Base-by-base conservation (phyloP, 192 early-diverging fungal genomes). In the Lobosporangium transversale region DNA sequence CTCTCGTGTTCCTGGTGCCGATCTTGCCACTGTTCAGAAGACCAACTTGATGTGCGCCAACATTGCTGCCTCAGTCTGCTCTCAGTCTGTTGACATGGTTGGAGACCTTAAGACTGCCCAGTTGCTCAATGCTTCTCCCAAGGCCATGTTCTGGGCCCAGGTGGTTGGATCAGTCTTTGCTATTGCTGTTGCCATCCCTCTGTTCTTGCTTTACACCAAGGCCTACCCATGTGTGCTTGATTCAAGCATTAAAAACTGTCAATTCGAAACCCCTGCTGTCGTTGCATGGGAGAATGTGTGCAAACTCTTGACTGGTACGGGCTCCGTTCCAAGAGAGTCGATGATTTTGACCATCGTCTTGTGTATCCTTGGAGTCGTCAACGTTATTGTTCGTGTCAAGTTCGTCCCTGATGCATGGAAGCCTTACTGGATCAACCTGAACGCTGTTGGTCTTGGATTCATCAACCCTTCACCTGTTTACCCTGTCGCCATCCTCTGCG, bases 41-140 rank as follows among this genome's bases (percentile, higher is more conserved):
- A 78, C 68, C 74, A 89, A 89, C 68, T 70, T 89, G 53, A 74
- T 86, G 65, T 81, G 85, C 59, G 88, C 87, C 84, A 80, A 84
- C 84, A 79, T 89, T 61, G 68, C 84, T 53, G 81, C 81, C n/a
- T 70, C 80, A 2, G 87, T 81, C 32, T 84, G 88, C 62, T 60
- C 71, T 31, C 86, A 89, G 51, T 42, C 84, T 56, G 89, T 87
- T 53, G 89, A 91, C 60, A 91, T 91, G 89, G 85, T 91, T 53
- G 82, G 88, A 50, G 89, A 91, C 73, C 70, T 91, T 36, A 91
- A 91, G 68, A 91, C 89, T 49, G 89, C 80, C 52, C 88, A 91
- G 37, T 59, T 91, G 47, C 62, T 91, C 26, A 79, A 81, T 62
- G 88, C 89, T n/a, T 83, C 85, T n/a, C 89, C 89, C 49, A 67